Conservation (phyloP, 164 flowering plant genomes). For the Kalanchoe fedtschenkoi region DNA sequence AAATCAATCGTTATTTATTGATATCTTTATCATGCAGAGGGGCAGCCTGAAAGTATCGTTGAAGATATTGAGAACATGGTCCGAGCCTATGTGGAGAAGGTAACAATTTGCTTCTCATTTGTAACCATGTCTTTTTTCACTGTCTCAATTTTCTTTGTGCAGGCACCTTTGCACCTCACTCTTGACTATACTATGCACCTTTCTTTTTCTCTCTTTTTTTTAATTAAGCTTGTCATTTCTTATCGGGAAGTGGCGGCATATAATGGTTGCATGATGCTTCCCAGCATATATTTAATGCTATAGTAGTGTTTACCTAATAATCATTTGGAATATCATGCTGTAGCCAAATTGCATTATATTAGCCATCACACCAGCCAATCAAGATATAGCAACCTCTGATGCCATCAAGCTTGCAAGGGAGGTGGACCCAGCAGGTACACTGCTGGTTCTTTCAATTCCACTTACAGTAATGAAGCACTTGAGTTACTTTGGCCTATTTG, state of each 20-base stretch:
- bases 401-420: slow-evolving; percentile 72
- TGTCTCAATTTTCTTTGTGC: not conserved
- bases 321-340: not conserved
- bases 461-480: not conserved
- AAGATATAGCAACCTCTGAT: slow-evolving; percentile 81
- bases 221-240: not conserved
- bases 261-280: not conserved
- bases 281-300: not conserved
- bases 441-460: not conserved
- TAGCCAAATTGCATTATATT: slow-evolving; percentile 62
- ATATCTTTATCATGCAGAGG: slow-evolving; percentile 26
- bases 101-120: slow-evolving; percentile 5
- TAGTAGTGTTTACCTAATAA: too few species aligned
- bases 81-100: slow-evolving; percentile 43
- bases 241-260: too few species aligned
- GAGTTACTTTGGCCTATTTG: not conserved
- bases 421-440: slow-evolving; percentile 58
- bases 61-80: slow-evolving; percentile 50
- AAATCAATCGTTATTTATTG: not conserved
- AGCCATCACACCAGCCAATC: slow-evolving; percentile 72
- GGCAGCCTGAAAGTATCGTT: slow-evolving; percentile 46
- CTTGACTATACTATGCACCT: too few species aligned
- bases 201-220: too few species aligned
- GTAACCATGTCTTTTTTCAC: not conserved
- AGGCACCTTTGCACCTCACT: too few species aligned